These are phyloP conservation scores for Yamadazyma aaseri DNA, from an alignment of 1,139 yeast genomes.

Conservation along the genomic window DNA sequence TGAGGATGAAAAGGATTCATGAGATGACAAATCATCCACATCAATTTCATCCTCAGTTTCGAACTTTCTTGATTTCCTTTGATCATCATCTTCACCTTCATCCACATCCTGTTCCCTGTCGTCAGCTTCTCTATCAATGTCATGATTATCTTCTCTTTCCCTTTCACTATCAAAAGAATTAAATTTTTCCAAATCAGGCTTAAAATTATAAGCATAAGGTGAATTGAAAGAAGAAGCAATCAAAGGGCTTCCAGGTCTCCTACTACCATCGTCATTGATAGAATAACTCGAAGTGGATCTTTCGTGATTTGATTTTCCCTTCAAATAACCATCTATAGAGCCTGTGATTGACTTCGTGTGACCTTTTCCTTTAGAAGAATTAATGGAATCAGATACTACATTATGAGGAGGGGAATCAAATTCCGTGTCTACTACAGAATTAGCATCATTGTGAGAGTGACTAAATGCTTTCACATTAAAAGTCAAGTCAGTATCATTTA, in stretches of 20 bases:
- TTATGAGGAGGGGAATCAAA: slow-evolving; percentile 3
- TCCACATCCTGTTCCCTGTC: slow-evolving; percentile 10
- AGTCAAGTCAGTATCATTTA: slow-evolving; percentile 1
- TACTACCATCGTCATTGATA: slow-evolving; percentile 5
- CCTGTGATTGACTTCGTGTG: neutral
- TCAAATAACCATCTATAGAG: neutral
- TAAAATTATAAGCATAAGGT: neutral
- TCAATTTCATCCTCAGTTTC: slow-evolving; percentile 25
- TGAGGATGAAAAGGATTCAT: slow-evolving; percentile 22
- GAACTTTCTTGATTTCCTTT: slow-evolving; percentile 4
- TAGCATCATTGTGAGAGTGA: neutral
- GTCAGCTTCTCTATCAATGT: slow-evolving; percentile 6
- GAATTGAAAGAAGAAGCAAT: slow-evolving; percentile 10
- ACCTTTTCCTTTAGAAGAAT: neutral
- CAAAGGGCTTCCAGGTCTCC: slow-evolving; percentile 11
- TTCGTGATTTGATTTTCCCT: slow-evolving; percentile 11
- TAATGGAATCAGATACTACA: neutral
- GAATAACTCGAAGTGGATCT: slow-evolving; percentile 15
- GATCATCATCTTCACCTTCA: slow-evolving; percentile 7
- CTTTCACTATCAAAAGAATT: slow-evolving; percentile 8
- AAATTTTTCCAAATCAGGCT: slow-evolving; percentile 4
- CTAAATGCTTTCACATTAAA: slow-evolving; percentile 2
- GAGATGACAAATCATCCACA: slow-evolving; percentile 32
- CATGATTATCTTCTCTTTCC: slow-evolving; percentile 10
- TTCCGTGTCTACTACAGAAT: slow-evolving; percentile 1